These are phyloP conservation scores for Pseudogymnoascus verrucosus DNA, from an alignment of 2,329 filamentous ascomycete genomes.

Conservation along the genomic window DNA sequence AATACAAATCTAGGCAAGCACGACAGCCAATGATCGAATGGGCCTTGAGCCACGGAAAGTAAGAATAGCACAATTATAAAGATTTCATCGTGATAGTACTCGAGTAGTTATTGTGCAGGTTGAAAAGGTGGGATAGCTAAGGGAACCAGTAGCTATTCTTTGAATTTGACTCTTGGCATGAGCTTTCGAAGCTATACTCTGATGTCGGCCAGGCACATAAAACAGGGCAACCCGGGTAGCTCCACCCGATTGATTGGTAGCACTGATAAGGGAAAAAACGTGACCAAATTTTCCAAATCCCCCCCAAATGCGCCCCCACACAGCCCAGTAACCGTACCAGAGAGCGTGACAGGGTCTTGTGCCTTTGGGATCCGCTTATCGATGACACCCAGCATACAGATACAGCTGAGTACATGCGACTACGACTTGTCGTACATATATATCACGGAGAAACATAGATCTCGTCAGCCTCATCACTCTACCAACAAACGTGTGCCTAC, in stretches of 20 bases:
- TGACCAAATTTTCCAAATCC: neutral
- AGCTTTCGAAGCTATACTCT: slow-evolving; percentile 3
- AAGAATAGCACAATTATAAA: neutral
- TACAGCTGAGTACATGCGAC: neutral
- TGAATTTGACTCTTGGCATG: neutral
- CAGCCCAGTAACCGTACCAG: neutral
- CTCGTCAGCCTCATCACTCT: neutral
- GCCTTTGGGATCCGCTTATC: neutral
- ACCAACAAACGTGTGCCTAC: neutral
- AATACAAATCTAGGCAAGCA: neutral
- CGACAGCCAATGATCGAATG: neutral
- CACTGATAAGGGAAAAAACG: slow-evolving; percentile 3
- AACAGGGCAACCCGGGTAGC: slow-evolving; percentile 8
- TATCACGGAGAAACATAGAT: neutral
- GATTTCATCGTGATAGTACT: neutral
- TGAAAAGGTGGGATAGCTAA: neutral
- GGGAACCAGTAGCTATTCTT: neutral
- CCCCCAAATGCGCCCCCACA: neutral
- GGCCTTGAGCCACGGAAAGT: neutral
- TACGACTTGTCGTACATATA: neutral
- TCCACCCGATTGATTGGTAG: slow-evolving; percentile 7
- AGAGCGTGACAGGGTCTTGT: slow-evolving; percentile 3
- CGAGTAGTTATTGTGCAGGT: neutral
- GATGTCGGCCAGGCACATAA: slow-evolving; percentile 5
- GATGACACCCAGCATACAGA: slow-evolving; percentile 3